Conservation (phyloP, 2,329 filamentous ascomycete genomes). For the Ascochyta pisi region DNA sequence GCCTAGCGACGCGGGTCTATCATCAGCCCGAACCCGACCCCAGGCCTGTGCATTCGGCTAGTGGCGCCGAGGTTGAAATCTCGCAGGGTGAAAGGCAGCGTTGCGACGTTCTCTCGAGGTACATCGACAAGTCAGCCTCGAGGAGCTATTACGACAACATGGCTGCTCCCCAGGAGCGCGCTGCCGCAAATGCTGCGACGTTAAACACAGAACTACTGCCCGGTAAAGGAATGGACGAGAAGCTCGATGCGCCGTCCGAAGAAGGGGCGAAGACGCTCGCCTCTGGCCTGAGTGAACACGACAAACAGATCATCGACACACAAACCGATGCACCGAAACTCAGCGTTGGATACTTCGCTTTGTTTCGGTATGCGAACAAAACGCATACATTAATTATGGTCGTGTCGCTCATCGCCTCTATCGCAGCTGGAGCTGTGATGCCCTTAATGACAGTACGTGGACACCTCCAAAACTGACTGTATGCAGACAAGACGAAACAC, state of each 20-base stretch:
- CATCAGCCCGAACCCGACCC: constrained; percentile 9
- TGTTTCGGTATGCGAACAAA: constrained; percentile 55
- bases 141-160: constrained; percentile 12
- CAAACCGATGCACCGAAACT: constrained; percentile 53
- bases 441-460: constrained; percentile 71
- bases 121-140: constrained; percentile 8
- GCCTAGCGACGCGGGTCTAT: constrained; percentile 12
- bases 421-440: constrained; percentile 75
- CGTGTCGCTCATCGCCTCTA: constrained; percentile 68
- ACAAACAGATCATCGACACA: constrained; percentile 45
- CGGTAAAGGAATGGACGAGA: constrained; percentile 31
- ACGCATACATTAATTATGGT: constrained; percentile 52
- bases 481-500: neutral
- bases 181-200: constrained; percentile 11
- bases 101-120: constrained; percentile 6
- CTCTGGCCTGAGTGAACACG: constrained; percentile 38
- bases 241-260: constrained; percentile 26
- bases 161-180: constrained; percentile 17
- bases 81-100: constrained; percentile 12
- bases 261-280: constrained; percentile 33
- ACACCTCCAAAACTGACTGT: neutral
- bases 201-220: constrained; percentile 7
- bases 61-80: constrained; percentile 17
- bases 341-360: constrained; percentile 53
- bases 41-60: constrained; percentile 10